Evolutionary conservation across 2,329 filamentous ascomycete genomes (phyloP), one percentile per base, ranked within the genome.

Genomic region (Colletotrichum sp.): DNA sequence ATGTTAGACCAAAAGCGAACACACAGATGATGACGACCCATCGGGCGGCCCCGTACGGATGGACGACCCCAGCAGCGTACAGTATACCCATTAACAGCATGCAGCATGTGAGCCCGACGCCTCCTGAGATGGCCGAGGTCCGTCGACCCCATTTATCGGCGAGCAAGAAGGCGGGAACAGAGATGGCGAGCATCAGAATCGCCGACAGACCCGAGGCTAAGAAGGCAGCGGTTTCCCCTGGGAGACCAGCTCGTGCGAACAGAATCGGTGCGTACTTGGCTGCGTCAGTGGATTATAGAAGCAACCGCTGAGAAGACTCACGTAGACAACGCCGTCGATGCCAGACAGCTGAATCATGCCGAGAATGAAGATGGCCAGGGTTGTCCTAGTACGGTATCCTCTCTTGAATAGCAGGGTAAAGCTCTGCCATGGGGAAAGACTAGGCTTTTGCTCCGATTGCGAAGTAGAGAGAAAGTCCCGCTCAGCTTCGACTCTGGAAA

Each of bases 241-340:
- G 85, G 13, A 93, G 85, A 0, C 92, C 92, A 3, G 92, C 91
- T 68, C 92, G 90, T 28, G 87, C 83, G 78, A 93, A 93, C 0
- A 94, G 85, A 0, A 89, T 82, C 0, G 92, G 92, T 0, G 92
- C 90, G 73, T 93, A 93, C 87, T 91, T 59, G 18, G 15, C 3
- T 8, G 7, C 65, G 21, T 69, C 9, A 49, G 52, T 36, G 21
- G 74, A 28, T 13, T 21, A 18, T 13, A 62, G 12, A 75, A 13
- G 10, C 44, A 52, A 52, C 5, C n/a, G 8, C 4, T 15, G 57
- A 30, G 6, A 6, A 32, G 24, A 84, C 87, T 80, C 80, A 91
- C 90, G 74, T 92, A 93, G 28, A 92, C 85, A 7, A 93, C 88
- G 1, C 90, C 92, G 77, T 93, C 92, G 66, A 93, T 93, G 0